Percentiles rank a stretch among this genome's conserved stretches.
Evolutionary conservation across 148 eudicot species (phyloP).

Genomic region (Silene uniflora): DNA sequence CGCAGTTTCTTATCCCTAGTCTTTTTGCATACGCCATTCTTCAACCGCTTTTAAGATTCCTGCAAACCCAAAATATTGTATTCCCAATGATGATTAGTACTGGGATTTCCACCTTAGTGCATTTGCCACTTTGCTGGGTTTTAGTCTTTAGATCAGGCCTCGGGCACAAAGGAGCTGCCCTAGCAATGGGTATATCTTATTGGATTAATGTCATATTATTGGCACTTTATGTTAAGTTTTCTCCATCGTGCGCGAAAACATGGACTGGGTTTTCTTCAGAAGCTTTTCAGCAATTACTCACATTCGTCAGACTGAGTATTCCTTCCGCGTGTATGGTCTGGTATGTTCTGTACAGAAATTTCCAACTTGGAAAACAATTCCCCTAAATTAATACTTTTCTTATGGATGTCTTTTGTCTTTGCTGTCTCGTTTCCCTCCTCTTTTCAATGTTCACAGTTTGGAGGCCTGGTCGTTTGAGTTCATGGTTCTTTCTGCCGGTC

Average conservation of each 20-base stretch:
- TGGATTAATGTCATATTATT: conserved; percentile 39
- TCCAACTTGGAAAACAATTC: too few species aligned
- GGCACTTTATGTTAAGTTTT: conserved; percentile 37
- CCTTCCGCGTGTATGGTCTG: conserved; percentile 52
- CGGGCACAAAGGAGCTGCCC: conserved; percentile 37
- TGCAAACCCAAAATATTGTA: conserved; percentile 38
- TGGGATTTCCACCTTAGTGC: conserved; percentile 16
- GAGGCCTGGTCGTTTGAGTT: conserved; percentile 85
- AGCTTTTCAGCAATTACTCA: conserved; percentile 26
- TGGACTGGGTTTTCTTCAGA: conserved; percentile 48
- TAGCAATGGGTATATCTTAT: conserved; percentile 32
- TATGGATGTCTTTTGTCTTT: background rate
- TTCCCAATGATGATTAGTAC: conserved; percentile 36
- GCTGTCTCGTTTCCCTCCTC: background rate
- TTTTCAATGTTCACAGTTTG: conserved; percentile 43
- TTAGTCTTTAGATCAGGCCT: conserved; percentile 29
- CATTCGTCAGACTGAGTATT: conserved; percentile 32
- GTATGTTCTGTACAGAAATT: conserved; percentile 16
- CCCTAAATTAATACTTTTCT: too few species aligned
- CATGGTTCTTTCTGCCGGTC: conserved; percentile 85
- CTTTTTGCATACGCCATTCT: conserved; percentile 38
- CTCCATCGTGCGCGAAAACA: conserved; percentile 29
- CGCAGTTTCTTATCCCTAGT: conserved; percentile 32
- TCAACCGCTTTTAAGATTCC: conserved; percentile 27
- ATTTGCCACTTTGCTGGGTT: conserved; percentile 31